Conservation (phyloP, 768 basidiomycete genomes). For the Termitomyces heimii region DNA sequence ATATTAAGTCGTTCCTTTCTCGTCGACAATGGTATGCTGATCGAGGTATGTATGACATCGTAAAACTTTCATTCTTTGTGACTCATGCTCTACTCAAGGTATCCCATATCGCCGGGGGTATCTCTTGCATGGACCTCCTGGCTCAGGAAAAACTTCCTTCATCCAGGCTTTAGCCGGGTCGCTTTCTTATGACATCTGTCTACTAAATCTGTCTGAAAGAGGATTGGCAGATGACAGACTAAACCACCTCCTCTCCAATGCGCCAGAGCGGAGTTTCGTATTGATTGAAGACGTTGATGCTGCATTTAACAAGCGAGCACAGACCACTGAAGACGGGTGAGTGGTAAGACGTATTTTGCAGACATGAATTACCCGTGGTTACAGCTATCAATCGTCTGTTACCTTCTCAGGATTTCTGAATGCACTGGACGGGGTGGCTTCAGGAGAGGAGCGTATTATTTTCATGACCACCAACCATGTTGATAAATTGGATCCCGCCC, state of each 20-base stretch:
- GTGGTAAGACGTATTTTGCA: constrained; percentile 15
- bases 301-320: constrained; percentile 90
- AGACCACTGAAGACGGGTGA: constrained; percentile 90
- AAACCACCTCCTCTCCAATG: constrained; percentile 87
- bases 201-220: constrained; percentile 93
- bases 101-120: constrained; percentile 97
- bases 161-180: constrained; percentile 95
- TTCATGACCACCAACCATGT: constrained; percentile 99
- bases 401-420: constrained; percentile 98
- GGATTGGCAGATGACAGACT: constrained; percentile 96
- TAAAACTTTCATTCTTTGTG: not conserved
- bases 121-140: constrained; percentile 92
- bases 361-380: not conserved
- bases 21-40: constrained; percentile 94
- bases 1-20: constrained; percentile 76
- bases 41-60: constrained; percentile 53
- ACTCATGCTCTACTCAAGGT: constrained; percentile 40
- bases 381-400: constrained; percentile 87
- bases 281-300: constrained; percentile 97
- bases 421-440: constrained; percentile 95
- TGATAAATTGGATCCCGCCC: constrained; percentile 83
- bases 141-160: constrained; percentile 97
- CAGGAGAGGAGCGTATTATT: constrained; percentile 95
- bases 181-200: constrained; percentile 90
- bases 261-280: constrained; percentile 89